Evolutionary conservation across 1,139 yeast genomes (phyloP), one percentile per base, ranked within the genome.

Genomic region (Suhomyces kunorum): DNA sequence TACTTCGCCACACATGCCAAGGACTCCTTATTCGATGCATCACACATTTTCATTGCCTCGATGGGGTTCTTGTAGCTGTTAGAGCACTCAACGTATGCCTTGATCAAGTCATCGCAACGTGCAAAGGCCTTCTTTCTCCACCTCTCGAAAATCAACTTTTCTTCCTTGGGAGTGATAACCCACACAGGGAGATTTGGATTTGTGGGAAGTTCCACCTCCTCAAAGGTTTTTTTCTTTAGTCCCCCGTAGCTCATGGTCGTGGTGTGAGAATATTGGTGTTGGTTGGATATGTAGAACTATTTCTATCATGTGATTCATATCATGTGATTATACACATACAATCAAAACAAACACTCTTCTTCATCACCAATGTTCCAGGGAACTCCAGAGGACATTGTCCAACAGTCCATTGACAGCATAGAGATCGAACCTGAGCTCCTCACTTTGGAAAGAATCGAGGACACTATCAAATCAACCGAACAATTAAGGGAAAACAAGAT

Each of bases 91-190:
- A 71, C 63, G 51, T 69, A 71, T 7, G 63, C 76, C 54, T 71
- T 71, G 36, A 86, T 88, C 43, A 74, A 67, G 26, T 75, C 82
- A 53, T 83, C 89, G 61, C 97, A 89, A 47, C 68, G 66, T 36
- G 76, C 72, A 66, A 88, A 86, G 0, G 96, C 80, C 58, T 76
- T 76, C 46, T 74, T 80, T 62, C 88, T 85, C 81, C 94, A 82
- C 53, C 88, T 76, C 51, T 80, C 82, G 50, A 88, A 80, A 25
- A 88, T 81, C 50, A 83, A 79, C 63, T 83, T 83, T 58, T 89
- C 97, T 58, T 89, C 97, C 50, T 77, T 76, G 3, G 96, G 96
- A 0, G 94, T 80, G 29, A 89, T 70, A 52, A 87, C 78, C 97
- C 97, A 89, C 11, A 80, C 70, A 1, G 96, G 96, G 31, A 86